phyloP scores from a whole-genome alignment of 2,329 filamentous ascomycete species.

The Cordyceps tenuipes region DNA sequence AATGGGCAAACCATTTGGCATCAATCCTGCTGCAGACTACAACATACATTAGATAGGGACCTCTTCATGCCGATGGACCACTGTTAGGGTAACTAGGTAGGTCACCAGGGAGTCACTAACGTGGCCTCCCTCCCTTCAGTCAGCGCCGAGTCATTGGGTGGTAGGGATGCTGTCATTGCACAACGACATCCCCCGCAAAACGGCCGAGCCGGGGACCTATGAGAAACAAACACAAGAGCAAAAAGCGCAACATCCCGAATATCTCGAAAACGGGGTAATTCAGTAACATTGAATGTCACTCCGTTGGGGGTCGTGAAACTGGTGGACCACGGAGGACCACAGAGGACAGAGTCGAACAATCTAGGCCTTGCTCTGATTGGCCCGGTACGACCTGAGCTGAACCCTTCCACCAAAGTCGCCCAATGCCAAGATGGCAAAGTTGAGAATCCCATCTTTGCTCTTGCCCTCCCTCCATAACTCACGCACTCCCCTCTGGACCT shows the following conservation, averaged over 20 bases:
- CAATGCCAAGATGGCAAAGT: constrained; percentile 3
- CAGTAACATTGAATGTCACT: neutral
- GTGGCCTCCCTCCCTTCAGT: neutral
- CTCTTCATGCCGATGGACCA: too few species aligned
- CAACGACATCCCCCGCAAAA: too few species aligned
- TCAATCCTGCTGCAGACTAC: neutral
- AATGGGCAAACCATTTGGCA: neutral
- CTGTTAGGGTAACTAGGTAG: too few species aligned
- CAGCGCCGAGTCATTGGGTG: neutral
- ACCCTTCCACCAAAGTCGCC: neutral
- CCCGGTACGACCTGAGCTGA: neutral
- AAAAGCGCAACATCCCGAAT: neutral
- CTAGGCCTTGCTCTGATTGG: neutral
- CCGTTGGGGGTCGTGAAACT: neutral
- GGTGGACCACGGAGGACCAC: neutral
- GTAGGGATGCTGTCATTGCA: neutral
- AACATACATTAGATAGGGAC: too few species aligned
- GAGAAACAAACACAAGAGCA: too few species aligned
- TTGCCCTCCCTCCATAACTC: too few species aligned
- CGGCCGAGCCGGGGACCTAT: too few species aligned
- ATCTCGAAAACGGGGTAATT: neutral
- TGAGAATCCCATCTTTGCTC: constrained; percentile 7
- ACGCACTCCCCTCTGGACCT: neutral
- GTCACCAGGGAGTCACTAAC: too few species aligned
- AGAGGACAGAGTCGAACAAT: too few species aligned